These are phyloP conservation scores for Fusarium falciforme DNA, from an alignment of 2,329 filamentous ascomycete species.

Conservation along the genomic window DNA sequence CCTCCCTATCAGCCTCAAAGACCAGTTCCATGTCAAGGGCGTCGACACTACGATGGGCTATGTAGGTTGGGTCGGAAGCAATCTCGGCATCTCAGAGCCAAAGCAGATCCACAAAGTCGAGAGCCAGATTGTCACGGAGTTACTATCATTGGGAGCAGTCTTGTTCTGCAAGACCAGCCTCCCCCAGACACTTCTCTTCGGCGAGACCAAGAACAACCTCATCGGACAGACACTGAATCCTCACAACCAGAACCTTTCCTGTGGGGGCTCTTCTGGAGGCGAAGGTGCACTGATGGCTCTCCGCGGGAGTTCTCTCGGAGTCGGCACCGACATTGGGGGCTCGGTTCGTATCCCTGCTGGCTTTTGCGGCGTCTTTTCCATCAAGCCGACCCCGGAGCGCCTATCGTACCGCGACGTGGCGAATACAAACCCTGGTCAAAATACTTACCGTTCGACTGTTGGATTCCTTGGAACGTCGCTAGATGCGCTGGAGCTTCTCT, in stretches of 20 bases:
- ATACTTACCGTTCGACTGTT: constrained; percentile 69
- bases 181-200: constrained; percentile 36
- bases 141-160: constrained; percentile 38
- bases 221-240: constrained; percentile 50
- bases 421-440: constrained; percentile 63
- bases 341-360: constrained; percentile 48
- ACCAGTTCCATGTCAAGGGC: constrained; percentile 70
- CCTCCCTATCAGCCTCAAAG: constrained; percentile 55
- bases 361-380: constrained; percentile 36
- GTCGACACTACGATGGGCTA: constrained; percentile 58
- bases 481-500: constrained; percentile 64
- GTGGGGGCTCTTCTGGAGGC: constrained; percentile 52
- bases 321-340: constrained; percentile 52
- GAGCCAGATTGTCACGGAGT: constrained; percentile 35
- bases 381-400: constrained; percentile 35
- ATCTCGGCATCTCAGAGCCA: constrained; percentile 7
- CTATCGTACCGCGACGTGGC: constrained; percentile 35
- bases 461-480: constrained; percentile 71
- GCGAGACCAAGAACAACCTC: constrained; percentile 50
- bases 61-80: constrained; percentile 42
- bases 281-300: constrained; percentile 50
- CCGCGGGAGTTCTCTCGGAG: constrained; percentile 46
- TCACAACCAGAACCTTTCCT: constrained; percentile 45
- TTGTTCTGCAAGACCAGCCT: constrained; percentile 42
- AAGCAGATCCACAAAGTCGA: constrained; percentile 7